Base-by-base conservation (phyloP, 2,329 filamentous ascomycete species). In the Ceratocystis colombiana region DNA sequence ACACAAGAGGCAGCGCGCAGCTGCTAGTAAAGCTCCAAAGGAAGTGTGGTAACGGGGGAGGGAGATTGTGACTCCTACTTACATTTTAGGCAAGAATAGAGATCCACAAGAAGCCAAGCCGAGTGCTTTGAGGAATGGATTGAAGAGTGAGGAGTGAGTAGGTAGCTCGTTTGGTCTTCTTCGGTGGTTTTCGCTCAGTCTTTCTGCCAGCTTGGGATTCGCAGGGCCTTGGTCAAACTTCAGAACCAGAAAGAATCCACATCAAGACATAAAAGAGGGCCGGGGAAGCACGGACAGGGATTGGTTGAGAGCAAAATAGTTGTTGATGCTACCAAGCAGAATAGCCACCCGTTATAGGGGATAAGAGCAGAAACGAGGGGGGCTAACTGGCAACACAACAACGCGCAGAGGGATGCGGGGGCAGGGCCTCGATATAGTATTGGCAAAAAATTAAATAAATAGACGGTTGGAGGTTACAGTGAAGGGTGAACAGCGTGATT, bases 201-300 rank as follows among this genome's bases (percentile, higher is more conserved):
- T 41, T 41, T 53, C 12, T 28, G 15, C 22, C 22, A 15, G 20
- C 48, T 25, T 50, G 48, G n/a, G 8, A 50, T 50, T 50, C 20
- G 48, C 48, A 50, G 22, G n/a, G 22, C n/a, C n/a, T 22, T 50
- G 12, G 17, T 25, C 48, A 57, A 15, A 37, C 55, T 53, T 25
- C 3, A 53, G 48, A 53, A 53, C 22, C 30, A 33, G 5, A 59
- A 59, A n/a, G 25, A 59, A 59, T 59, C 28, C 28, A 59, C 2
- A n/a, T 10, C 28, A 17, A 7, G 55, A 37, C 37, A 41, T 41
- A 59, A 59, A 59, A 59, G 55, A 59, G 33, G 30, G 55, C 55
- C 22, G 8, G 55, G 55, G 55, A 59, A 59, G 30, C 28, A 37
- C 28, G 17, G 3, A n/a, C 55, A 59, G 55, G 55, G 55, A 59